phyloP scores from a whole-genome alignment of 768 basidiomycete species.

The Pholiota molesta region DNA sequence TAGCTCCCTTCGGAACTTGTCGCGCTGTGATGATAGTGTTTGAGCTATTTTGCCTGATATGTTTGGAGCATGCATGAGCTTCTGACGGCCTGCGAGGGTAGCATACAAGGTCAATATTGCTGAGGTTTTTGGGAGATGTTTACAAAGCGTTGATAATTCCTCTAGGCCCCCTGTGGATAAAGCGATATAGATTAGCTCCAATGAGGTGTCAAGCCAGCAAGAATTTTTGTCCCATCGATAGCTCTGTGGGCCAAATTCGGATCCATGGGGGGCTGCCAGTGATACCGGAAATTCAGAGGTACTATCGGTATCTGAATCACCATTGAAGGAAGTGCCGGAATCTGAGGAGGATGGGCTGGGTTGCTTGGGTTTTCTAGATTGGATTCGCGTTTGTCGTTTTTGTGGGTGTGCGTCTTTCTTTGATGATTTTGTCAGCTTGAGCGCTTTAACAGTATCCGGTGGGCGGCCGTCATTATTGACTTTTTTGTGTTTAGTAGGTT shows the following conservation, averaged over 20 bases:
- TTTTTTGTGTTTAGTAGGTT: not conserved
- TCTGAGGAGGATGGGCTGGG: not conserved
- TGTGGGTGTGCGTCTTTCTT: not conserved
- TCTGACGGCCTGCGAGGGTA: not conserved
- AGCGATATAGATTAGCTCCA: slow-evolving; percentile 11
- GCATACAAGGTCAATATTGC: not conserved
- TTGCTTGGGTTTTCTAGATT: too few species aligned
- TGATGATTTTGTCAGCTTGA: not conserved
- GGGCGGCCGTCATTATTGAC: not conserved
- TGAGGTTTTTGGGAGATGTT: not conserved
- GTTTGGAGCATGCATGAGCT: not conserved
- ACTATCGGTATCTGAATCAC: not conserved
- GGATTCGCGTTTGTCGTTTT: not conserved
- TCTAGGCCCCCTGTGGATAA: not conserved
- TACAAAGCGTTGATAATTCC: not conserved
- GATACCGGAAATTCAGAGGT: not conserved
- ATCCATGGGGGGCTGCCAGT: too few species aligned
- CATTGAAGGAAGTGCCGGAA: not conserved
- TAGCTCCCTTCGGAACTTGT: not conserved
- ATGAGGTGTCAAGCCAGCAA: slow-evolving; percentile 21
- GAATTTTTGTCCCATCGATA: slow-evolving; percentile 17
- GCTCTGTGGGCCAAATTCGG: not conserved
- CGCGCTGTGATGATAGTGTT: not conserved
- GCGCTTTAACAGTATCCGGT: not conserved
- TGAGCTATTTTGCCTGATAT: not conserved